Evolutionary conservation across 2,329 filamentous ascomycete genomes (phyloP), one percentile per base, ranked within the genome.

Genomic region (Hypoxylon sp.): DNA sequence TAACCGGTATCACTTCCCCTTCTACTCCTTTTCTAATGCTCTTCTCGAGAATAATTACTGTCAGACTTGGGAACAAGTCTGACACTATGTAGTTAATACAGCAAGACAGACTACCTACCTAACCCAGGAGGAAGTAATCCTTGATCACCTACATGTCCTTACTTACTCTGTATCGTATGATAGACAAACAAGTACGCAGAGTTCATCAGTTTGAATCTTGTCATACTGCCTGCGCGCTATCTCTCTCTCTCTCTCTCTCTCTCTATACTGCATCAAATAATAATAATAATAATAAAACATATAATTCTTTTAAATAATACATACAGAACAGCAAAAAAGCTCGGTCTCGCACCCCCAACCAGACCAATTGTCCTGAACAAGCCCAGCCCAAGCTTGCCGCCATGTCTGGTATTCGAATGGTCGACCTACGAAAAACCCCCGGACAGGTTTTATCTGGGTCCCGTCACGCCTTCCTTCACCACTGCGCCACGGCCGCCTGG

Each of bases 361-460:
- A 17, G 39, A 3, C 39, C 39, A 44, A 3, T 44, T 44, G 39
- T 19, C 39, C 39, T 19, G 39, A 44, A 10, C 39, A 44, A 44
- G 39, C 17, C 17, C 17, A 19, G 39, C 39, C 39, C 17, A 11
- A 11, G 3, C 39, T 44, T 44, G 39, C 39, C 39, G 39, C 39
- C 39, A n/a, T 44, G 39, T n/a, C 17, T 44, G n/a, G 39, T n/a
- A 19, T 9, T 19, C n/a, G 39, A 44, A 19, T 19, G n/a, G 6
- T 19, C n/a, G n/a, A 44, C 39, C 39, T 44, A 44, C 39, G 39
- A 44, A 44, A 44, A 44, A 44, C 39, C 39, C 39, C 33, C 33
- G 11, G 39, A 39, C 37, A 5, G 37, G n/a, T 39, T 39, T 39
- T 39, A 17, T 39, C 37, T 39, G 37, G 37, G 37, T 13, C n/a